Base-by-base conservation (phyloP, 1,284 basidiomycete genomes). In the Rhodotorula sp. region DNA sequence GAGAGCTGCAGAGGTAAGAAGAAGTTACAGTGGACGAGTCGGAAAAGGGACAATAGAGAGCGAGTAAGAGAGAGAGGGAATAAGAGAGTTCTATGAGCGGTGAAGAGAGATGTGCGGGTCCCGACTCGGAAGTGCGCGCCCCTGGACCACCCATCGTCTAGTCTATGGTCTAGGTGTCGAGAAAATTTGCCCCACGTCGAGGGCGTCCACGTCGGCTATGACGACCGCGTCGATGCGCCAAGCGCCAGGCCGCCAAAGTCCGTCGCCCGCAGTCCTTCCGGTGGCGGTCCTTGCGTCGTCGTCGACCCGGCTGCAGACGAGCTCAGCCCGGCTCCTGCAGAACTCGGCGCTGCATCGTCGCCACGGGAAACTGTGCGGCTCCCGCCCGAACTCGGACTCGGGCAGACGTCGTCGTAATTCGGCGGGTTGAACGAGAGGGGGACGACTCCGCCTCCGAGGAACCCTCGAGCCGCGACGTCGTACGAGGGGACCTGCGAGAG, bases 391-490 rank as follows among this genome's bases (percentile, higher is more conserved):
- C 3, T 34, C 45, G 58, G 50, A 12, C 60, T 45, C 21, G 60
- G 31, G 58, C 65, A 64, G 18, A 66, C 66, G n/a, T 76, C 72
- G 23, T 76, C 74, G 48, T 76, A 76, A 16, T 62, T 63, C 3
- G 74, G 74, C 57, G 73, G 56, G n/a, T 60, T 63, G 48, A 61
- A 55, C 28, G 69, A 71, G 45, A 97, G 82, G 16, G 94, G 93
- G 12, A 90, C 89, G 19, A 95, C 89, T 8, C 92, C 92, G 1
- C 87, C 86, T 47, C 92, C 93, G 48, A 93, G 84, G 81, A 93
- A 94, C 12, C 91, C 93, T 19, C 88, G 83, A 68, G 87, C 86
- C 2, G 92, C 91, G 60, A 91, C 86, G 21, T 85, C 85, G 80
- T 97, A 97, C 14, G 79, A 80, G 2, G 94, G 93, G 28, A 95